Evolutionary conservation across 202 grass and related monocot genomes (phyloP), one percentile per base, ranked within the genome.

Genomic region (Setaria italica): DNA sequence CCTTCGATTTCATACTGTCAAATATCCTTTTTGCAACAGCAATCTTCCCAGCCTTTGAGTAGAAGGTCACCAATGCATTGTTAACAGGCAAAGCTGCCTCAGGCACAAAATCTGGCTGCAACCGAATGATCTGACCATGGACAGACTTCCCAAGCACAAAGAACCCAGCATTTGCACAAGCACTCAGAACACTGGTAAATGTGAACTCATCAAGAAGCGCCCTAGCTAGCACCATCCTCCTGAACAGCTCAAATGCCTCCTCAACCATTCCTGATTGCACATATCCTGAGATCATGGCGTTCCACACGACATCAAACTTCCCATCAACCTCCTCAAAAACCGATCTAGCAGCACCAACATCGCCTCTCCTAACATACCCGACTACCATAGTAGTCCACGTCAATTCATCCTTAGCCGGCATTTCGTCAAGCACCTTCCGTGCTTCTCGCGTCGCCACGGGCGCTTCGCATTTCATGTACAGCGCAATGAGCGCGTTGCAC

Each of bases 231-330:
- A 89, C 70, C 95, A 98, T 98, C 80, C 88, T 86, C 80, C 91
- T 91, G 82, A 98, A 98, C 76, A 98, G 86, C 41, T 92, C 84
- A 33, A 98, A 84, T 11, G 95, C 93, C 46, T 95, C 88, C 2
- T 62, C 67, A 29, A 59, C 76, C 84, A 88, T 87, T 76, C 91
- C 91, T 13, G 86, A 90, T 60, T 94, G 90, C 20, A 94, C 91
- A 73, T 95, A 95, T 21, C 95, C 95, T 21, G 95, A 97, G 81
- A 97, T 97, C 90, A 95, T 97, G 0, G 95, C 95, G 21, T 97
- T 98, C 91, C 93, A 95, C 78, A 98, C 91, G 1, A 95, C 95
- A 88, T 98, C 91, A 17, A 95, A 88, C 70, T 42, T 82, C 37
- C 84, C 76, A 70, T 94, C 85, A 86, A 95, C 86, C 55, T 89